Percentiles rank a stretch among this genome's conserved stretches.
Evolutionary conservation across 495 filamentous ascomycete genomes (phyloP).

Genomic region (Apodospora peruviana): DNA sequence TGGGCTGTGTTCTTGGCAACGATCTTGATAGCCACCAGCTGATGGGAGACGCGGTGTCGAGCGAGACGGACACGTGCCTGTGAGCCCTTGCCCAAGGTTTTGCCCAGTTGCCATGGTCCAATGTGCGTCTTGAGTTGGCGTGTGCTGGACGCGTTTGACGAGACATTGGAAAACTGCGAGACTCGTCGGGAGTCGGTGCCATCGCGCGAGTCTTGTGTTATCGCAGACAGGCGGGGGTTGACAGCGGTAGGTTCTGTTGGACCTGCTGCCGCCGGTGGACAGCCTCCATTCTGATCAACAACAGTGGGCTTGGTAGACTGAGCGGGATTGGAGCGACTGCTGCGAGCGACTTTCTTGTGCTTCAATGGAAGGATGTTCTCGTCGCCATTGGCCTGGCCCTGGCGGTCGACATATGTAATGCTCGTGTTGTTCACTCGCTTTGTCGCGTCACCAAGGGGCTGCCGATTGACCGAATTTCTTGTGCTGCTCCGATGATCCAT

Average conservation of each 20-base stretch:
- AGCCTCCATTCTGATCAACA: conserved; percentile 1
- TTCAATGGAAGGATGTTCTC: conserved; percentile 13
- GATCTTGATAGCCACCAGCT: conserved; percentile 89
- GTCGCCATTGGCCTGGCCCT: conserved; percentile 4
- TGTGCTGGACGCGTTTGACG: conserved; percentile 44
- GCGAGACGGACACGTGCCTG: conserved; percentile 80
- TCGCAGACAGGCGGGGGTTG: conserved; percentile 3
- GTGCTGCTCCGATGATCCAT: conserved; percentile 32
- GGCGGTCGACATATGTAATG: conserved; percentile 13
- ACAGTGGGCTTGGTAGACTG: neutral
- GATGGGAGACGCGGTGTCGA: conserved; percentile 64
- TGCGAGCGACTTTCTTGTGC: conserved; percentile 8
- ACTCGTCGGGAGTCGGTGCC: conserved; percentile 52
- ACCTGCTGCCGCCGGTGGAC: neutral
- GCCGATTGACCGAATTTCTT: conserved; percentile 25
- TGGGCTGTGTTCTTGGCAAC: conserved; percentile 71
- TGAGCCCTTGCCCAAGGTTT: conserved; percentile 77
- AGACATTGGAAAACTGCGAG: conserved; percentile 67
- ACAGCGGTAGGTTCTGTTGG: conserved; percentile 1
- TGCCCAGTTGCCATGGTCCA: conserved; percentile 87
- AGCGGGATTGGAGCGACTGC: conserved; percentile 11
- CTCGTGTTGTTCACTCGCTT: conserved; percentile 36
- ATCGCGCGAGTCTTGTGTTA: conserved; percentile 39
- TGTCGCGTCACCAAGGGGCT: conserved; percentile 45
- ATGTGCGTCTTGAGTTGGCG: conserved; percentile 65